These are phyloP conservation scores for Fusarium mexicanum DNA, from an alignment of 2,329 filamentous ascomycete genomes.

Conservation along the genomic window DNA sequence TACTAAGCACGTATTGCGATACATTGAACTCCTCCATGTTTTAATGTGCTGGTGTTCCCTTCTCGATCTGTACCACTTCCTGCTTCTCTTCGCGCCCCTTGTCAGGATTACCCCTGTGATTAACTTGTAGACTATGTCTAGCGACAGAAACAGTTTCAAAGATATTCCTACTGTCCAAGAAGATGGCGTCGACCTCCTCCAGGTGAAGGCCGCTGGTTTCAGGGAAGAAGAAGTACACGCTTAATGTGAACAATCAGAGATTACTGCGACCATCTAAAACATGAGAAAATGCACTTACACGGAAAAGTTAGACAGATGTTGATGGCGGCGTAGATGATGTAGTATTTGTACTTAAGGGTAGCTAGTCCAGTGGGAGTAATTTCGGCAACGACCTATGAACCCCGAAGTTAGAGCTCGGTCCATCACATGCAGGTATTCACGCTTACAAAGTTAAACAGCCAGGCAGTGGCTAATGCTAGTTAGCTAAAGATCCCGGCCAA, in stretches of 20 bases:
- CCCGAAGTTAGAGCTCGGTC: neutral
- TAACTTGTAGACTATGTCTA: neutral
- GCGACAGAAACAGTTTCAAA: neutral
- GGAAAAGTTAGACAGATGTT: slow-evolving; percentile 3
- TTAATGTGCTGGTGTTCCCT: neutral
- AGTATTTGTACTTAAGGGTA: slow-evolving; percentile 4
- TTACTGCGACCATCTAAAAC: fast-evolving
- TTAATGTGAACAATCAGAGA: neutral
- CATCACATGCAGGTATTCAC: neutral
- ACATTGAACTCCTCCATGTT: neutral
- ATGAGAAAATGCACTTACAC: neutral
- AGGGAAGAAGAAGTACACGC: slow-evolving; percentile 1
- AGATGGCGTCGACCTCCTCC: slow-evolving; percentile 3
- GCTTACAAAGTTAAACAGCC: slow-evolving; percentile 2
- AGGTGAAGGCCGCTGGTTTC: neutral
- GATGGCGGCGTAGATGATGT: slow-evolving; percentile 1
- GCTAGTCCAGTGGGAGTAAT: slow-evolving; percentile 2
- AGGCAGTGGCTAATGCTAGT: neutral
- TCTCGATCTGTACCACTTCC: neutral
- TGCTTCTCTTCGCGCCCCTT: neutral
- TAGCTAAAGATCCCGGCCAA: neutral
- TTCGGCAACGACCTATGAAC: neutral
- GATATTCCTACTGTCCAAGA: neutral
- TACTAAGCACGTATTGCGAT: fast-evolving
- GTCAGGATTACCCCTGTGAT: fast-evolving